Evolutionary conservation across 228 moss, liverwort and hornwort genomes (phyloP).

Genomic region (Sphagnum fallax): DNA sequence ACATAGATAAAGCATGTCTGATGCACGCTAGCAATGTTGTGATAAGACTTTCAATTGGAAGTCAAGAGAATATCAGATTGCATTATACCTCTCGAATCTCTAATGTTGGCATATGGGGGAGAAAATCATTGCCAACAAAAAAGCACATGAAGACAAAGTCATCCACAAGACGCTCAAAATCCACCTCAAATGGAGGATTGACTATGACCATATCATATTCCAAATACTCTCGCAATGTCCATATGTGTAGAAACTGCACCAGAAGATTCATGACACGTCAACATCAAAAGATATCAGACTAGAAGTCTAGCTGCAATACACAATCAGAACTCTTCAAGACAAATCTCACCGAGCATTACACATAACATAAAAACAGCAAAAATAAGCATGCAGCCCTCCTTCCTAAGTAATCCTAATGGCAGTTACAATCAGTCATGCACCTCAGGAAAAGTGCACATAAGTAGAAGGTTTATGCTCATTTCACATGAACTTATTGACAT

Average conservation of each 20-base stretch:
- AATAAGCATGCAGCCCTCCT: no score
- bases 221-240: slow-evolving; percentile 95
- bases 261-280: background rate
- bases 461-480: no score
- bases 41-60: no score
- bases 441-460: no score
- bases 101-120: slow-evolving; percentile 98
- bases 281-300: background rate
- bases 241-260: slow-evolving; percentile 87
- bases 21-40: no score
- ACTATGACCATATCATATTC: slow-evolving; percentile 72
- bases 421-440: no score
- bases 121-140: slow-evolving; percentile 98
- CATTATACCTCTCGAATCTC: slow-evolving; percentile 83
- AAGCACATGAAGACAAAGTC: slow-evolving; percentile 99
- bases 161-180: slow-evolving; percentile 92
- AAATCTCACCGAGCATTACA: background rate
- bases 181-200: slow-evolving; percentile 74
- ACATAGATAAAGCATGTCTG: no score
- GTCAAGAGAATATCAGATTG: background rate
- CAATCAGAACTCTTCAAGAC: background rate
- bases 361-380: background rate
- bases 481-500: no score
- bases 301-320: background rate
- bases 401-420: no score